Percentiles rank a stretch among this genome's conserved stretches.
phyloP scores from a whole-genome alignment of 768 basidiomycete genomes.

The Tulasnella sp. region DNA sequence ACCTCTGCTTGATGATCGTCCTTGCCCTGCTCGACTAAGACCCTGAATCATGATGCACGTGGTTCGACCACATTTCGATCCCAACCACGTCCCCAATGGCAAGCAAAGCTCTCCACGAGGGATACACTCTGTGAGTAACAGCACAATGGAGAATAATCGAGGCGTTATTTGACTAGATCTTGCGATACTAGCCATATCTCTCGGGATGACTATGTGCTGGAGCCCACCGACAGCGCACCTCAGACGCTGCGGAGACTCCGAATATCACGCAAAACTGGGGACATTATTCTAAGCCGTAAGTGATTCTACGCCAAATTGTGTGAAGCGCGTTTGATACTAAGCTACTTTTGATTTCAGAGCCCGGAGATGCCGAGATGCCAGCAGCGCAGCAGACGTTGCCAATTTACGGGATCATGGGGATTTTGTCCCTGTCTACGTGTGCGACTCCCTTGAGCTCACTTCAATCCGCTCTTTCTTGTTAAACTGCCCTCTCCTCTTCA shows the following conservation, averaged over 20 bases:
- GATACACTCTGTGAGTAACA: no score
- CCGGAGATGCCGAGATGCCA: conserved; percentile 20
- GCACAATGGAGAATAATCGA: no score
- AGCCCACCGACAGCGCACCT: conserved; percentile 23
- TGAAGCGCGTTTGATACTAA: not conserved
- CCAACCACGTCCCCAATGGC: no score
- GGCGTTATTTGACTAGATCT: no score
- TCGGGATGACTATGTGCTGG: conserved; percentile 21
- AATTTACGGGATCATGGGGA: conserved; percentile 37
- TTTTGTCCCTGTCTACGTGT: conserved; percentile 33
- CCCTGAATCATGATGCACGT: no score
- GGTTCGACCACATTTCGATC: no score
- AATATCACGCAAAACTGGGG: conserved; percentile 28
- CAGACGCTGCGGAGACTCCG: conserved; percentile 28
- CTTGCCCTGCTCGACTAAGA: no score
- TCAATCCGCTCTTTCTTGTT: not conserved
- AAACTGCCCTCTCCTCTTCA: conserved; percentile 26
- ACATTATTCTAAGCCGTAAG: conserved; percentile 31
- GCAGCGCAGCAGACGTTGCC: conserved; percentile 29
- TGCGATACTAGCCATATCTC: conserved; percentile 20
- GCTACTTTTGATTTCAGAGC: not conserved
- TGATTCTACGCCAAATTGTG: not conserved
- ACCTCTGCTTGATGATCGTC: no score
- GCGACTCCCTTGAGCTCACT: no score
- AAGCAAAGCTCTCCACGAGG: no score